Evolutionary conservation across 148 eudicot genomes (phyloP).

Genomic region (Camellia lanceoleosa): DNA sequence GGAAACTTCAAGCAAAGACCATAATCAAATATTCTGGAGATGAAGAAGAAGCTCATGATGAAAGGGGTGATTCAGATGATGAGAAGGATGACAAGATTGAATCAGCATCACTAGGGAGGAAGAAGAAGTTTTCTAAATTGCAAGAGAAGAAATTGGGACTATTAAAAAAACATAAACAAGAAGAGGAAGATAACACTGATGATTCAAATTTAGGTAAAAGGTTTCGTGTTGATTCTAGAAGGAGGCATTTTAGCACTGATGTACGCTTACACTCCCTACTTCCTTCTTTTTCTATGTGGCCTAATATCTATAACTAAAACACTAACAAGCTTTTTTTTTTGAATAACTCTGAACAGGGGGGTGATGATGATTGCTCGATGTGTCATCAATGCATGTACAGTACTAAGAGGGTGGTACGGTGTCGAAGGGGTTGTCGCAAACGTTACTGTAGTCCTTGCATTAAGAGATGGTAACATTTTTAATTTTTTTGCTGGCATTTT

Average conservation of each 20-base stretch:
- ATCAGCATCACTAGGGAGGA: slow-evolving; percentile 8
- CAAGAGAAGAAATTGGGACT: not conserved
- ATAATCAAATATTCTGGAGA: not conserved
- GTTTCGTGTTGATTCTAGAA: not conserved
- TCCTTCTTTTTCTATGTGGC: not conserved
- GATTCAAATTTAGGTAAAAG: not conserved
- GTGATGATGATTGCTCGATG: slow-evolving; percentile 11
- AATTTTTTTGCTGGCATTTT: not conserved
- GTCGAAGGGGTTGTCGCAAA: slow-evolving; percentile 12
- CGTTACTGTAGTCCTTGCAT: slow-evolving; percentile 27
- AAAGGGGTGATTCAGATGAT: not conserved
- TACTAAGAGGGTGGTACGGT: slow-evolving; percentile 21
- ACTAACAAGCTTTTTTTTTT: not conserved
- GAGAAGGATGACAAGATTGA: not conserved
- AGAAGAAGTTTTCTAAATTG: not conserved
- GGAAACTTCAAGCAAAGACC: not conserved
- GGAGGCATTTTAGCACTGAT: slow-evolving; percentile 19
- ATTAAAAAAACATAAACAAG: not conserved
- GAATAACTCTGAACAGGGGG: slow-evolving; percentile 15
- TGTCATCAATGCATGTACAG: slow-evolving; percentile 29
- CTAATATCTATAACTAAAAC: not conserved
- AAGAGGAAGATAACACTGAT: not conserved
- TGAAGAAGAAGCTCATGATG: not conserved
- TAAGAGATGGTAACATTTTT: slow-evolving; percentile 23
- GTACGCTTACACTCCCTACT: not conserved